Evolutionary conservation across 2,329 filamentous ascomycete genomes (phyloP).

Genomic region (Xylariomycetidae sp.): DNA sequence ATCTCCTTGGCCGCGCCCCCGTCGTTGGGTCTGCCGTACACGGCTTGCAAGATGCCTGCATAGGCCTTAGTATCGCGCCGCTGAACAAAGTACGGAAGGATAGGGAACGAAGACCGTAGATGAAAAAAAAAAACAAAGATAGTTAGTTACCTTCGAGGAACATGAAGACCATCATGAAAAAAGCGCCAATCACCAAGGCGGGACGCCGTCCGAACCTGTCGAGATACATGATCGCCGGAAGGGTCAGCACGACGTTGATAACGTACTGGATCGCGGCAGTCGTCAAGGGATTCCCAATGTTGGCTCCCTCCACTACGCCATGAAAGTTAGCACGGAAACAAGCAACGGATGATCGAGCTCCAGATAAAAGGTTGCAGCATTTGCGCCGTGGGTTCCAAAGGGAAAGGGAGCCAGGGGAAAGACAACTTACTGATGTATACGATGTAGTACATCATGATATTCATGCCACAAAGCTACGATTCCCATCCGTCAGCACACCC

Average conservation of each 20-base stretch:
- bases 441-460: conserved; percentile 56
- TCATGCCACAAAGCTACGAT: conserved; percentile 40
- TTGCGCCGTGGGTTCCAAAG: too few species aligned
- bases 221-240: conserved; percentile 54
- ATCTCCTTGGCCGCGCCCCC: conserved; percentile 36
- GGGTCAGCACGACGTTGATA: conserved; percentile 55
- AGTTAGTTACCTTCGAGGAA: conserved; percentile 54
- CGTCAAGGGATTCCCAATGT: conserved; percentile 50
- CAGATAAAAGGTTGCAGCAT: too few species aligned
- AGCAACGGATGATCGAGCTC: too few species aligned
- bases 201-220: conserved; percentile 54
- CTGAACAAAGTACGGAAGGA: background rate
- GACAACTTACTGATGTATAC: conserved; percentile 57
- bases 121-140: too few species aligned
- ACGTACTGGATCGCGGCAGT: conserved; percentile 58
- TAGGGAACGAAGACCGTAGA: too few species aligned
- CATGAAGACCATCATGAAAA: conserved; percentile 55
- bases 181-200: conserved; percentile 48
- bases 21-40: conserved; percentile 47
- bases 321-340: too few species aligned
- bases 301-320: conserved; percentile 51
- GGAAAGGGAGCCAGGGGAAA: too few species aligned
- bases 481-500: conserved; percentile 1
- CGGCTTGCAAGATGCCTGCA: conserved; percentile 50
- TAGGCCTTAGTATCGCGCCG: conserved; percentile 2